A percentile compares a stretch with the other conserved stretches of the same genome.
Conservation (phyloP, 805 yeast genomes). For the Komagataella kurtzmanii region DNA sequence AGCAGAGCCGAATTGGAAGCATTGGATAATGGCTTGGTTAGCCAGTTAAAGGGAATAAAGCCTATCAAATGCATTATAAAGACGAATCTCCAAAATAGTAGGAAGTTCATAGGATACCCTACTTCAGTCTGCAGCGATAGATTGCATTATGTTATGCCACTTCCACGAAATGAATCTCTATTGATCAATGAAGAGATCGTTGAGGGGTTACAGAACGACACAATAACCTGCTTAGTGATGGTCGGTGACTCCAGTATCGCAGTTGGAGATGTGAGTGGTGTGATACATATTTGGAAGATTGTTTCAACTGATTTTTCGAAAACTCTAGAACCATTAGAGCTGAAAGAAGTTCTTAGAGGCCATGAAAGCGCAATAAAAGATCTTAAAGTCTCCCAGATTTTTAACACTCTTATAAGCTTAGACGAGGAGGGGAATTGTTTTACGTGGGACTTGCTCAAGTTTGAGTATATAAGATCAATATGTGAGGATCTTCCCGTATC, state of each 20-base stretch:
- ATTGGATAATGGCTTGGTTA: neutral
- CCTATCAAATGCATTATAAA: constrained; percentile 4
- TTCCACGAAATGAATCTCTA: constrained; percentile 5
- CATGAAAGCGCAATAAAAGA: constrained; percentile 34
- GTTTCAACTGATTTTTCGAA: constrained; percentile 7
- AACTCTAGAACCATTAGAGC: constrained; percentile 17
- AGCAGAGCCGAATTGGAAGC: neutral
- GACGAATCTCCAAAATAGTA: constrained; percentile 4
- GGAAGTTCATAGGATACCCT: neutral
- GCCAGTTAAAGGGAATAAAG: neutral
- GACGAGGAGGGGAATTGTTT: constrained; percentile 41
- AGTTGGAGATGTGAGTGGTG: constrained; percentile 44
- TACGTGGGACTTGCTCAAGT: constrained; percentile 52
- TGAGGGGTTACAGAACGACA: constrained; percentile 26
- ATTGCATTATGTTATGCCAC: neutral
- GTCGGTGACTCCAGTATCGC: constrained; percentile 28
- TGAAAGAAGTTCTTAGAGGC: constrained; percentile 37
- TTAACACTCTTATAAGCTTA: constrained; percentile 38
- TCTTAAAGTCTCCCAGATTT: constrained; percentile 37
- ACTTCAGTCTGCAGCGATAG: neutral
- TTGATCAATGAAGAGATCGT: constrained; percentile 26
- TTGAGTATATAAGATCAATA: constrained; percentile 30
- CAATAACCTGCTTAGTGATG: constrained; percentile 25
- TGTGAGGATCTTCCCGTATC: constrained; percentile 10
- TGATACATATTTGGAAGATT: constrained; percentile 40